Evolutionary conservation across 176 grass and related monocot species (phyloP), one percentile per base, ranked within the genome.

Genomic region (Eragrostis curvula): DNA sequence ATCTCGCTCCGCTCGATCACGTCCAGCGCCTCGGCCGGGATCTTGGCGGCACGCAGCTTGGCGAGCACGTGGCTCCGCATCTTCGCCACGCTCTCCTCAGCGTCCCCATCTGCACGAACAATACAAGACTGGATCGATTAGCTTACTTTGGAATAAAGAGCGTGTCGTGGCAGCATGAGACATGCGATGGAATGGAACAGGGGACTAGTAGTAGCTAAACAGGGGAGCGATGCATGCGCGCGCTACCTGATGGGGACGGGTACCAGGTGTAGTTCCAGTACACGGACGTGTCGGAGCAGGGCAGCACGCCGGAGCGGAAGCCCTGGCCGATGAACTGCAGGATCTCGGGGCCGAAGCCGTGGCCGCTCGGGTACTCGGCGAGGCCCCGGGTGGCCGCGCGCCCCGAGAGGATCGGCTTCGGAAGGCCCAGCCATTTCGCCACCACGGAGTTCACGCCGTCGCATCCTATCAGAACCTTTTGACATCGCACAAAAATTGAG

Each of bases 231-330:
- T 9, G 28, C 69, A 7, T 9, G 28, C 69, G 29, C 32, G 32
- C 32, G 2, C 3, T 74, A 85, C 70, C 86, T 8, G 84, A 48
- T 24, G 71, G 47, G 30, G 79, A 88, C 15, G 92, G 79, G 59
- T 71, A 73, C 92, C 92, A 98, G 48, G 90, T 93, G 84, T 85
- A 89, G 83, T 91, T 93, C 96, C 96, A 95, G 79, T 91, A 95
- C 0, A 93, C 73, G 48, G 66, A 82, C 24, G 79, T 89, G 66
- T 90, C 88, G 44, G 67, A 73, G 53, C 84, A 93, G 29, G 92
- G 90, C 7, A 93, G 60, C 40, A 95, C 48, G 52, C 90, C 96
- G 15, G 62, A 55, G 18, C 87, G 79, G 71, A 81, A 92, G 27
- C 92, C 96, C 1, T 81, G 46, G 6, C 88, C 90, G 32, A 85